These are phyloP conservation scores for Zelopaecilomyces penicillatus DNA, from an alignment of 2,329 filamentous ascomycete genomes.

Conservation along the genomic window DNA sequence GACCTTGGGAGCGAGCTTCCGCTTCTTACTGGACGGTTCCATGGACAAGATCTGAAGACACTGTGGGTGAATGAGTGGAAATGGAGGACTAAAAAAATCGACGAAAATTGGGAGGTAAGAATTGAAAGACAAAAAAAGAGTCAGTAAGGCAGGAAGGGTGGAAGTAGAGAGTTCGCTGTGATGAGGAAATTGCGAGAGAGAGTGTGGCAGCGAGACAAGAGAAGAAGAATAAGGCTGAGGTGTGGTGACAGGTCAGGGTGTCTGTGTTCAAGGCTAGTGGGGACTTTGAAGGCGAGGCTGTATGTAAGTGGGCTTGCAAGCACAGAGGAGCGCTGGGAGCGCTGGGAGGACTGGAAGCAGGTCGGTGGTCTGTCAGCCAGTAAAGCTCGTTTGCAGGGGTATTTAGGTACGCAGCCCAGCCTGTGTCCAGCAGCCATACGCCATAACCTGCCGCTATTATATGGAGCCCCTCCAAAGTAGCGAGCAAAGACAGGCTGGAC, in stretches of 20 bases:
- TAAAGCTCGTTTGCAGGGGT: too few relatives aligned
- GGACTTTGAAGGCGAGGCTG: conserved; percentile 5
- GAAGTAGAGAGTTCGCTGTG: conserved; percentile 7
- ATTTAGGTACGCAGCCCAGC: too few relatives aligned
- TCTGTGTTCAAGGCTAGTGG: conserved; percentile 2
- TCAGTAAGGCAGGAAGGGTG: conserved; percentile 7
- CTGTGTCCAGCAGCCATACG: too few relatives aligned
- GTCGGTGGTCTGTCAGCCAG: too few relatives aligned
- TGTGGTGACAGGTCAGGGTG: background rate
- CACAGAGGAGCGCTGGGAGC: background rate
- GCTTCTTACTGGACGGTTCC: conserved; percentile 35
- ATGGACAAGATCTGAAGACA: conserved; percentile 19
- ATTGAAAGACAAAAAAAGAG: conserved; percentile 4
- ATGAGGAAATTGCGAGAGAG: conserved; percentile 2
- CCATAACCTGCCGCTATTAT: too few relatives aligned
- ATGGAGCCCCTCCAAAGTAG: too few relatives aligned
- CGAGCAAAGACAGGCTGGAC: too few relatives aligned
- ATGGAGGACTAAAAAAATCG: conserved; percentile 3
- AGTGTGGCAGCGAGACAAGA: conserved; percentile 12
- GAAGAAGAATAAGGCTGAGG: conserved; percentile 19
- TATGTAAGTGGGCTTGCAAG: conserved; percentile 1
- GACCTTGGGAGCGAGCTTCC: conserved; percentile 37
- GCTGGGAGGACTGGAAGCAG: too few relatives aligned
- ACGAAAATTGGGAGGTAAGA: background rate
- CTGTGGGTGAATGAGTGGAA: conserved; percentile 10